Conservation (phyloP, 2,329 filamentous ascomycete genomes). For the Ustulina deusta region DNA sequence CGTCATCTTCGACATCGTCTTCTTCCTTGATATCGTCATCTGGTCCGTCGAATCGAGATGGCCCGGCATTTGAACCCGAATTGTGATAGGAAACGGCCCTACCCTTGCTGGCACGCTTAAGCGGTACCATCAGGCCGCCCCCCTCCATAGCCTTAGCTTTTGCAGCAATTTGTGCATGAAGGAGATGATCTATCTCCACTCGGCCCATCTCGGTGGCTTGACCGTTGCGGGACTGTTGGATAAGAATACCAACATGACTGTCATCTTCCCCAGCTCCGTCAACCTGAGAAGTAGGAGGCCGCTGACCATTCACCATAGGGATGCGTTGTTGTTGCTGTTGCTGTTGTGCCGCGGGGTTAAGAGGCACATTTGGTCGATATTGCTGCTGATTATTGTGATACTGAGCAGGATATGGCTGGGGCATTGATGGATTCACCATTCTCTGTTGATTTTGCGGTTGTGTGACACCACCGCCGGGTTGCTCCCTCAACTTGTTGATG, state of each 20-base stretch:
- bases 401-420: constrained; percentile 44
- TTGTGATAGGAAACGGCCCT: constrained; percentile 48
- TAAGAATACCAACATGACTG: constrained; percentile 69
- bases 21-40: constrained; percentile 67
- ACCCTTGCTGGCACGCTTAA: constrained; percentile 65
- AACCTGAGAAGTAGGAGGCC: constrained; percentile 68
- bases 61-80: constrained; percentile 47
- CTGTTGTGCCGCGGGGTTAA: constrained; percentile 45
- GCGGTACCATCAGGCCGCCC: constrained; percentile 79
- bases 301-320: constrained; percentile 57
- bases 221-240: constrained; percentile 66
- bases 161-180: constrained; percentile 75
- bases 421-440: constrained; percentile 41
- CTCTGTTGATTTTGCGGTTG: constrained; percentile 47
- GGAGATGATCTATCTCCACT: constrained; percentile 74
- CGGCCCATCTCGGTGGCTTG: constrained; percentile 68
- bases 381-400: constrained; percentile 51
- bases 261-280: constrained; percentile 78
- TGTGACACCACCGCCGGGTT: constrained; percentile 43
- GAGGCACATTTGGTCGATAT: constrained; percentile 40
- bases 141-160: constrained; percentile 77
- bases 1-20: constrained; percentile 67
- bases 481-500: constrained; percentile 69
- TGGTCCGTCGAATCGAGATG: constrained; percentile 71
- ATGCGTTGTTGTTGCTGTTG: constrained; percentile 53